Base-by-base conservation (phyloP, 805 yeast genomes). In the Wickerhamomyces mucosus region DNA sequence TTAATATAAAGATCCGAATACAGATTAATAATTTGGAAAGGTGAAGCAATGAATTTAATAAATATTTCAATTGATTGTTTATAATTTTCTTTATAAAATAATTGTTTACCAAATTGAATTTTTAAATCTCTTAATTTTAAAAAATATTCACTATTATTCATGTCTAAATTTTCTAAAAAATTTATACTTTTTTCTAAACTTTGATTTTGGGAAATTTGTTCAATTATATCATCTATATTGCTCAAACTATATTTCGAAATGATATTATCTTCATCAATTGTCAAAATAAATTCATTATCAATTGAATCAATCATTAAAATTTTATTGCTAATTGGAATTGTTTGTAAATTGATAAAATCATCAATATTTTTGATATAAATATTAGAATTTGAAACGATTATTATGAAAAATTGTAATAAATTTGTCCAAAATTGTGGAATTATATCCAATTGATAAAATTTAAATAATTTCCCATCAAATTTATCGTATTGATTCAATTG, bases 21-120 rank as follows among this genome's bases (percentile, higher is more conserved):
- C 18, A 69, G 50, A 4, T 50, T 39, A 2, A 77, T 55, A 0
- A 78, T 70, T 4, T 56, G 45, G 22, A 67, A 61, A 0, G 85
- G 85, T 1, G 78, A 69, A 0, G 84, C 81, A 46, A 75, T 55
- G 32, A 61, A 73, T 17, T 67, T 67, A 5, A 65, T 64, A 32
- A 77, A 75, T 13, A 64, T 45, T 6, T 42, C 39, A 16, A 72
- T 54, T 2, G 77, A 63, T 8, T 50, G 37, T 5, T 50, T 51
- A 27, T 55, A 59, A 4, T 56, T 40, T 5, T 47, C 46, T 4
- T 43, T 37, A 3, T 46, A 23, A 30, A 60, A 57, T 16, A 67
- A 31, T 4, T 51, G 39, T 5, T 51, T 40, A 0, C 66, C 77
- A 16, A 55, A 51, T 17, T 51, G 38, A 17, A 71, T 53, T 37